Evolutionary conservation across 1,284 basidiomycete species (phyloP), one percentile per base, ranked within the genome.

Genomic region (Kwoniella shivajii): DNA sequence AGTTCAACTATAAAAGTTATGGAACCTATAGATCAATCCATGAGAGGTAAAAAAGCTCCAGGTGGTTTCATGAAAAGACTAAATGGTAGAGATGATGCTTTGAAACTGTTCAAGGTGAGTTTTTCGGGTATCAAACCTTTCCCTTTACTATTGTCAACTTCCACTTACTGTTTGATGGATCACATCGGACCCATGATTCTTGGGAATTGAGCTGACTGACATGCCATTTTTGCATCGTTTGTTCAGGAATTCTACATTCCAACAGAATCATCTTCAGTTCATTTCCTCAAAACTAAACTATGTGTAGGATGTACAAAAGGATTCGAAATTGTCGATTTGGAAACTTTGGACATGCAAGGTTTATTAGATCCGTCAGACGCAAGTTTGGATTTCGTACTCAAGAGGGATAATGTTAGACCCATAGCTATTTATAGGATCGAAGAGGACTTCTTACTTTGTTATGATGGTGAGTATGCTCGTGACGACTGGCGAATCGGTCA

Each of bases 281-380:
- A 98, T 26, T 79, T 97, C 81, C 84, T 99, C 68, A 97, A 96
- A 82, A 97, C 94, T 53, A 92, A 90, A 80, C 85, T 99, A 57
- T 99, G 96, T 73, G 90, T 99, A 13, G 96, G 95, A 1, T 96
- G 93, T 73, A 92, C 93, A 14, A 90, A 93, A 73, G 96, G 96
- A n/a, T 99, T 99, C 75, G 96, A 99, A 80, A 98, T 99, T 66
- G 93, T 99, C 64, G 96, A 99, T 77, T 84, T 98, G 48, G 94
- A 98, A 60, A 96, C 89, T 54, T 82, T 99, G 75, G 96, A 99
- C 77, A 98, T 94, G 46, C 95, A 99, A 79, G 92, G 92, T 7
- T 77, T 99, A 61, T 82, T 99, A 54, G 96, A 99, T 77, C 96
- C 96, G 0, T 86, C 88, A 6, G 96, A 99, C 74, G 83, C 85